Evolutionary conservation across 352 stramenopile genomes (phyloP), one percentile per base, ranked within the genome.

Genomic region (Phytophthora tubulina): DNA sequence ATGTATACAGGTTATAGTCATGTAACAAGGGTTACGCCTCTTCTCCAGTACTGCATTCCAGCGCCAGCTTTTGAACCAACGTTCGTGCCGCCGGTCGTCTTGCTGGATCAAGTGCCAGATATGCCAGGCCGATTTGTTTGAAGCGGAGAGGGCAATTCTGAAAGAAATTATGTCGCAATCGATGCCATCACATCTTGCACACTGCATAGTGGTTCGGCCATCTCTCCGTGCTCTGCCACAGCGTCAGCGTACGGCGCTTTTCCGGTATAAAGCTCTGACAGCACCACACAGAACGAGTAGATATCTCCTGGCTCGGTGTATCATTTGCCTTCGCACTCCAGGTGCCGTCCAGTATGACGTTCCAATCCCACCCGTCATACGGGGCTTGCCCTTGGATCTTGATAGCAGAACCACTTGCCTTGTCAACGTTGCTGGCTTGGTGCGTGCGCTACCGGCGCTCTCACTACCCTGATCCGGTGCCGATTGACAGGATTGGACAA

Each of bases 331-430:
- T 79, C 45, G 60, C 3, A 96, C 64, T 65, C 96, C 90, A 0
- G 89, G 90, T 27, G 63, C 67, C 8, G 60, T 75, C 67, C 61
- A 74, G 61, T 65, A 75, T 0, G 67, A 39, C 6, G 89, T 97
- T 9, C 89, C 89, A 17, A 93, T 89, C 21, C 86, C 85, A 0
- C 84, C 52, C 75, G 80, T 75, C 92, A 87, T 52, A 14, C 39
- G 15, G 38, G 79, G 64, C 31, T 85, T 82, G 31, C 76, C 72
- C 21, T 51, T 66, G 1, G 65, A 27, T 75, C 75, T 82, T 8
- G 73, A 71, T 4, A 84, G 41, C 11, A 77, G 77, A 41, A 50
- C 79, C 41, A 57, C 41, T 6, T 79, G 58, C 4, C 35, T 35
- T 15, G 58, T 73, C 1, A 73, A 9, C 30, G 53, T 11, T 78